Base-by-base conservation (phyloP, 306 rosid genomes). In the Dryas alaskensis region DNA sequence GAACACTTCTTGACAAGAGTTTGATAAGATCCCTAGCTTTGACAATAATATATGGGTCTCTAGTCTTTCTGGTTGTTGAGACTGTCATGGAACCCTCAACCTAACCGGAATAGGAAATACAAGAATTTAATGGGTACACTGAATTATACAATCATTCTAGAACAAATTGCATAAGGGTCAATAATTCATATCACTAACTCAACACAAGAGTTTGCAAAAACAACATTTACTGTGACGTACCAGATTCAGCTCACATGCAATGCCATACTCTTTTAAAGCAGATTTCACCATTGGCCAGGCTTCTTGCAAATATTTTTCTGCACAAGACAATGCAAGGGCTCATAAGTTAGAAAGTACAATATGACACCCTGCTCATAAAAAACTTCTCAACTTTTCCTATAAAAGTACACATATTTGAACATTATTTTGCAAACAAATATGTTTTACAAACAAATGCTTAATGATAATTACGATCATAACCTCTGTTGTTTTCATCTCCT, bases 1-100 rank as follows among this genome's bases (percentile, higher is more conserved):
- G 92, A 73, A 94, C 97, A 83, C 99, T 94, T 67, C 99, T 86
- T 0, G 99, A 87, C 25, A 94, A 86, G 76, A 94, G 97, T 81
- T 81, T 92, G 4, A 94, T 87, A 59, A 92, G 97, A 87, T 94
- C 96, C 76, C 96, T 87, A 49, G 99, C 95, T 80, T 94, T 94
- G 48, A 94, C 70, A 54, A 94, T 78, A 60, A 94, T 92, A 79
- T 77, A 94, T 0, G 99, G 99, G 43, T 94, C 99, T 76, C 82
- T 85, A 4, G 96, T 91, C 78, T 91, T 94, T 73, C 87, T 83
- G n/a, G 97, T 91, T 2, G 99, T 94, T 7, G 97, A 83, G 53
- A 94, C 99, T 6, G 92, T 91, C 97, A 94, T 94, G 16, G 97
- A 89, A 14, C 98, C 98, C 70, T 86, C 96, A 51, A 89, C 86